These are phyloP conservation scores for Akanthomyces lecanii DNA, from an alignment of 2,329 filamentous ascomycete species.

Conservation along the genomic window DNA sequence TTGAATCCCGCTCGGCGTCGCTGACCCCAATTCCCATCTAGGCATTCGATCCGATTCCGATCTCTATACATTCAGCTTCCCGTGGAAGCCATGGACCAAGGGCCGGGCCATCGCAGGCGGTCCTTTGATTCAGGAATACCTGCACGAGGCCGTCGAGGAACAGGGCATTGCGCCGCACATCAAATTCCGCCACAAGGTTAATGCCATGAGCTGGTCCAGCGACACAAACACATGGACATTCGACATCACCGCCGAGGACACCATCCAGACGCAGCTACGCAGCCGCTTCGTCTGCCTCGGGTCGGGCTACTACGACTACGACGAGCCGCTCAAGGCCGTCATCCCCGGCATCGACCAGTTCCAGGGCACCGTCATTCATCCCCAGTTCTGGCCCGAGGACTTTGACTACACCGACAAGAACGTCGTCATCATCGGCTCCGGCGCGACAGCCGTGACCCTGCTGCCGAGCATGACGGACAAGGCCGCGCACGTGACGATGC, in stretches of 20 bases:
- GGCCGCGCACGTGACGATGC: conserved; percentile 60
- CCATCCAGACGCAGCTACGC: conserved; percentile 28
- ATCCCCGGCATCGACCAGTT: conserved; percentile 41
- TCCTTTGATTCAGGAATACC: conserved; percentile 49
- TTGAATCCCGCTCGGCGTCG: not conserved
- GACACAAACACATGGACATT: conserved; percentile 18
- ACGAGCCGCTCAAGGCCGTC: conserved; percentile 48
- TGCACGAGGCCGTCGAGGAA: conserved; percentile 48
- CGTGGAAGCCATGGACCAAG: conserved; percentile 65
- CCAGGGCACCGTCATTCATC: conserved; percentile 51
- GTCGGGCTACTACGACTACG: conserved; percentile 63
- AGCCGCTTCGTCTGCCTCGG: conserved; percentile 53
- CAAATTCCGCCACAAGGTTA: conserved; percentile 48
- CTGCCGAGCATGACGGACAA: conserved; percentile 56
- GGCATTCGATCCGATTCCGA: conserved; percentile 64
- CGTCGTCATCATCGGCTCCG: conserved; percentile 62
- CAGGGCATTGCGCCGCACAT: conserved; percentile 51
- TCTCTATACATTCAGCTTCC: conserved; percentile 60
- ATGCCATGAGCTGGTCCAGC: conserved; percentile 25
- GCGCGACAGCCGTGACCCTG: conserved; percentile 64
- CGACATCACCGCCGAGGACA: conserved; percentile 5
- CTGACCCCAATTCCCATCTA: not conserved
- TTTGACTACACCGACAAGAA: conserved; percentile 61
- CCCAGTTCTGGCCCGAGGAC: conserved; percentile 69
- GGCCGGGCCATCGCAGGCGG: conserved; percentile 47